Evolutionary conservation across 257 asterid species (phyloP).

Genomic region (Verbascum thapsus): DNA sequence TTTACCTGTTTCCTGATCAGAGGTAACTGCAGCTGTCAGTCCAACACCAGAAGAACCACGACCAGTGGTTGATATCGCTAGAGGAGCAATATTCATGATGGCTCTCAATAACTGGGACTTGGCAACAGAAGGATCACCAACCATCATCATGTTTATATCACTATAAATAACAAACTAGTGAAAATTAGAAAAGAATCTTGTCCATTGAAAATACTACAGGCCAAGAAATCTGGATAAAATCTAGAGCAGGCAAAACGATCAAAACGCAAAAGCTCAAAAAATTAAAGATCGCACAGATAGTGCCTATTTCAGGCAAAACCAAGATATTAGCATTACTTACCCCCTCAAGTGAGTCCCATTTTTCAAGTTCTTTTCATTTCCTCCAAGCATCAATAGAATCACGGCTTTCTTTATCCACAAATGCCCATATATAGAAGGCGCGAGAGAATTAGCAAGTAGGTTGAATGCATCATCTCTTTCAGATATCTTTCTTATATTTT

Average conservation of each 20-base stretch:
- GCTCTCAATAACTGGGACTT: slow-evolving; percentile 97
- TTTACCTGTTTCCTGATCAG: slow-evolving; percentile 97
- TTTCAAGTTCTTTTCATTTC: slow-evolving; percentile 89
- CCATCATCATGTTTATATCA: slow-evolving; percentile 99
- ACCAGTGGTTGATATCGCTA: slow-evolving; percentile 96
- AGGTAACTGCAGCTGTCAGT: slow-evolving; percentile 96
- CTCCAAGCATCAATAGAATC: slow-evolving; percentile 92
- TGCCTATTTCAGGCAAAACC: slow-evolving; percentile 3
- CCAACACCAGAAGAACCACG: slow-evolving; percentile 99
- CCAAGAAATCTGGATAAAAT: slow-evolving; percentile 12
- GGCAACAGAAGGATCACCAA: slow-evolving; percentile 98
- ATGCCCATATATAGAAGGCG: slow-evolving; percentile 96
- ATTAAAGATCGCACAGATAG: not conserved
- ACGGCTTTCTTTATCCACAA: slow-evolving; percentile 94
- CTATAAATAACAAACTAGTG: slow-evolving; percentile 42
- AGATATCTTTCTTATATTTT: slow-evolving; percentile 69
- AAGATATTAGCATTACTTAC: slow-evolving; percentile 45
- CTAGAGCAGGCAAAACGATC: slow-evolving; percentile 4
- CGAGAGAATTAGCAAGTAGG: slow-evolving; percentile 87
- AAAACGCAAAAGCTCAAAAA: slow-evolving; percentile 8
- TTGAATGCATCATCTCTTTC: slow-evolving; percentile 75
- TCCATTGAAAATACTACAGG: too few relatives aligned
- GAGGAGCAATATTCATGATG: slow-evolving; percentile 93
- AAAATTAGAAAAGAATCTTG: too few relatives aligned
- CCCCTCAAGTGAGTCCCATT: slow-evolving; percentile 97